phyloP scores from a whole-genome alignment of 768 basidiomycete genomes.

The Termitomyces sp. region DNA sequence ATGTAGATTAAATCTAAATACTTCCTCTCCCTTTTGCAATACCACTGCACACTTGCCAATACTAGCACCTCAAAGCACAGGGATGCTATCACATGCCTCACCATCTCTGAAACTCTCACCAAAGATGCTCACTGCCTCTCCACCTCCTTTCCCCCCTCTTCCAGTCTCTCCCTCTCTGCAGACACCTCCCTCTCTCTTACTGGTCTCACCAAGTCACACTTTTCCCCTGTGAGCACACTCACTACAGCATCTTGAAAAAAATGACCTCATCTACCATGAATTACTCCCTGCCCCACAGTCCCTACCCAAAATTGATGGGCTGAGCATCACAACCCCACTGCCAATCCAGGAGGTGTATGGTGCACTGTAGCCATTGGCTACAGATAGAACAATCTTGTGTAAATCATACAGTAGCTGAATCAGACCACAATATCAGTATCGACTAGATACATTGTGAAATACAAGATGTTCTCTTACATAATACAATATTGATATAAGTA shows the following conservation, averaged over 20 bases:
- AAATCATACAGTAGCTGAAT: too few species aligned
- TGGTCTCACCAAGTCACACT: slow-evolving; percentile 64
- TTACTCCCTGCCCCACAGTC: slow-evolving; percentile 77
- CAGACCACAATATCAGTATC: too few species aligned
- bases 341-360: slow-evolving; percentile 94
- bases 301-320: slow-evolving; percentile 19
- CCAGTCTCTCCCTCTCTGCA: slow-evolving; percentile 77
- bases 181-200: slow-evolving; percentile 55
- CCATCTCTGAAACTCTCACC: slow-evolving; percentile 69
- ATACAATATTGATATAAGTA: too few species aligned
- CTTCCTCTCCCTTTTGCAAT: slow-evolving; percentile 83
- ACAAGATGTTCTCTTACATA: too few species aligned
- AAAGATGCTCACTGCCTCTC: slow-evolving; percentile 80
- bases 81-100: slow-evolving; percentile 77
- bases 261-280: slow-evolving; percentile 97
- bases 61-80: slow-evolving; percentile 76
- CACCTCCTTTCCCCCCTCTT: slow-evolving; percentile 60
- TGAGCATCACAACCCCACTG: slow-evolving; percentile 76
- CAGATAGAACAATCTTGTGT: too few species aligned
- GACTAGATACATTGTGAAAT: too few species aligned
- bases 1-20: slow-evolving; percentile 87
- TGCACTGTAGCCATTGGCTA: slow-evolving; percentile 29
- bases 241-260: slow-evolving; percentile 60
- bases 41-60: slow-evolving; percentile 82
- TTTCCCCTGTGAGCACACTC: slow-evolving; percentile 50